Evolutionary conservation across 768 basidiomycete genomes (phyloP).

Genomic region (Mycena alexandri): DNA sequence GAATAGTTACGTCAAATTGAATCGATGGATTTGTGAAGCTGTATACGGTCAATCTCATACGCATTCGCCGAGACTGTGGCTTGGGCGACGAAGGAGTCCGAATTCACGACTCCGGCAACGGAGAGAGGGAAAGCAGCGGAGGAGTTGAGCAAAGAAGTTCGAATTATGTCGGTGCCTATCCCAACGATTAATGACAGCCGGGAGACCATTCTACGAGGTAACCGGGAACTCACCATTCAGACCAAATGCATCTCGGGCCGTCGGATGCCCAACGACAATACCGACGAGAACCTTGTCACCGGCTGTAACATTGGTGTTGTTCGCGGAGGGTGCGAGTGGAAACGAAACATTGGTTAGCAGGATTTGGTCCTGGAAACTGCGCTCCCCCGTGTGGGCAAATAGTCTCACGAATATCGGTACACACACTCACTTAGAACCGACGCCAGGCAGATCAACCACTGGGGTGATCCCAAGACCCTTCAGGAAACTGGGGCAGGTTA

Average conservation of each 20-base stretch:
- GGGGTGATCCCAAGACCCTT: slow-evolving; percentile 30
- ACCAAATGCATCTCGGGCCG: slow-evolving; percentile 30
- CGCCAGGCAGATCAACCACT: slow-evolving; percentile 39
- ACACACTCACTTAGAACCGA: slow-evolving; percentile 35
- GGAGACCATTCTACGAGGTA: not conserved
- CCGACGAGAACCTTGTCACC: slow-evolving; percentile 22
- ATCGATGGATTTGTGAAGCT: not conserved
- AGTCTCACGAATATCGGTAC: not conserved
- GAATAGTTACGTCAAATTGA: not conserved
- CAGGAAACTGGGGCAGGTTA: slow-evolving; percentile 22
- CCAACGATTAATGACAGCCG: too few relatives aligned
- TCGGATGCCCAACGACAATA: slow-evolving; percentile 28
- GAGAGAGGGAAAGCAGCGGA: slow-evolving; percentile 31
- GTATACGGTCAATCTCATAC: slow-evolving; percentile 33
- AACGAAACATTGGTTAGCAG: slow-evolving; percentile 32
- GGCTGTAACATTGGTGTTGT: slow-evolving; percentile 29
- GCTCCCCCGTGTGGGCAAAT: too few relatives aligned
- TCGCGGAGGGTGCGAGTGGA: slow-evolving; percentile 31
- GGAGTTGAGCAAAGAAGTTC: slow-evolving; percentile 7
- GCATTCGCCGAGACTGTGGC: slow-evolving; percentile 31
- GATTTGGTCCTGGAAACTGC: slow-evolving; percentile 36
- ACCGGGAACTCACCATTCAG: slow-evolving; percentile 19
- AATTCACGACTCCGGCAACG: slow-evolving; percentile 30
- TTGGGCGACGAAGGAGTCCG: slow-evolving; percentile 20
- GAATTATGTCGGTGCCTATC: slow-evolving; percentile 16